A percentile compares a stretch with the other conserved stretches of the same genome.
Conservation (phyloP, 768 basidiomycete genomes). For the Hygrocybe punicea region DNA sequence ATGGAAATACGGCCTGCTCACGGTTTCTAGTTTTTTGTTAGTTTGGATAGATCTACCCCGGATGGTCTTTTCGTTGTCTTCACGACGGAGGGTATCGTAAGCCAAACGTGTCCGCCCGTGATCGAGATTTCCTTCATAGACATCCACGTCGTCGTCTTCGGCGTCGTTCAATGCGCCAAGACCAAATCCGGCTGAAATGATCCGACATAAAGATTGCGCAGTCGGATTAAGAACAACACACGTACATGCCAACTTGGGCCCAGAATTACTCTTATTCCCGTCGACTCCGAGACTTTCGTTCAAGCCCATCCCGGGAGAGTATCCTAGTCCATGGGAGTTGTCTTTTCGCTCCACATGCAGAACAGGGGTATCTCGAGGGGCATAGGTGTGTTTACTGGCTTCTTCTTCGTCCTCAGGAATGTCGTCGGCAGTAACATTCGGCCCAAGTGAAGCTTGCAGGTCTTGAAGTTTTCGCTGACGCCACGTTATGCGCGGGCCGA, state of each 20-base stretch:
- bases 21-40: constrained; percentile 23
- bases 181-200: constrained; percentile 71
- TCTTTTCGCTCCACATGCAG: constrained; percentile 65
- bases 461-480: constrained; percentile 73
- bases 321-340: constrained; percentile 79
- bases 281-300: constrained; percentile 53
- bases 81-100: constrained; percentile 61
- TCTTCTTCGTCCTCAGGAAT: constrained; percentile 71
- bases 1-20: constrained; percentile 20
- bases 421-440: constrained; percentile 28
- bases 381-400: constrained; percentile 81
- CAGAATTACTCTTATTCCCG: constrained; percentile 30
- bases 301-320: constrained; percentile 59
- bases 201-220: neutral
- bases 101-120: constrained; percentile 50
- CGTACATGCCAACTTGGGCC: constrained; percentile 57
- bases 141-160: constrained; percentile 87
- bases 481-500: constrained; percentile 84
- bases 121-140: constrained; percentile 57
- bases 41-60: constrained; percentile 30
- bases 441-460: constrained; percentile 41
- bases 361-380: constrained; percentile 74
- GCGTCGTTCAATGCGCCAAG: constrained; percentile 89
- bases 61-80: constrained; percentile 57
- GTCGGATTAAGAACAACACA: constrained; percentile 1